Evolutionary conservation across 2,329 filamentous ascomycete species (phyloP).

Genomic region (Cytospora paraplurivora): DNA sequence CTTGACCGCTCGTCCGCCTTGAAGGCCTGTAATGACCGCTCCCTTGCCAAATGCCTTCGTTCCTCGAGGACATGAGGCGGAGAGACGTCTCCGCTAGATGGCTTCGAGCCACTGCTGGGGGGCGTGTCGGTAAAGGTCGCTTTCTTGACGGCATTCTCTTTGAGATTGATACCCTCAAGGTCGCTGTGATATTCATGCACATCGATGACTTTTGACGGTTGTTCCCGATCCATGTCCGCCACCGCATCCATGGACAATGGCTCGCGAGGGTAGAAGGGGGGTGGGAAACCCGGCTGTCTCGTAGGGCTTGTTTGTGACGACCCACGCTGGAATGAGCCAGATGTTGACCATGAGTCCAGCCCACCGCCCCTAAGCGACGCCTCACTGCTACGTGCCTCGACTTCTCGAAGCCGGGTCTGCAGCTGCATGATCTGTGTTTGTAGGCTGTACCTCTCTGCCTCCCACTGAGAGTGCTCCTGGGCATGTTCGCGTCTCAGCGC

Average conservation of each 20-base stretch:
- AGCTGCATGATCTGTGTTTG: slow-evolving; percentile 29
- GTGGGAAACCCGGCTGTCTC: slow-evolving; percentile 40
- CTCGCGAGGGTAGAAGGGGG: slow-evolving; percentile 24
- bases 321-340: slow-evolving; percentile 27
- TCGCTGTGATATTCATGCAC: slow-evolving; percentile 60
- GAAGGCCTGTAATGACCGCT: slow-evolving; percentile 36
- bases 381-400: slow-evolving; percentile 26
- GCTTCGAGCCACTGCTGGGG: slow-evolving; percentile 34
- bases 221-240: slow-evolving; percentile 23
- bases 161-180: slow-evolving; percentile 62
- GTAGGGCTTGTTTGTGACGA: slow-evolving; percentile 38
- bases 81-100: slow-evolving; percentile 34
- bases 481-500: slow-evolving; percentile 24
- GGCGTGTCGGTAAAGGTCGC: slow-evolving; percentile 51
- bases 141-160: slow-evolving; percentile 54
- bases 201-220: slow-evolving; percentile 46
- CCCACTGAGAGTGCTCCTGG: slow-evolving; percentile 27
- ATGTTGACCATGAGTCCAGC: slow-evolving; percentile 25
- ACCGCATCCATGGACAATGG: slow-evolving; percentile 5
- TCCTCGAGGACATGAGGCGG: slow-evolving; percentile 23
- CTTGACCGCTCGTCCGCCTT: slow-evolving; percentile 52
- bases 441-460: slow-evolving; percentile 42
- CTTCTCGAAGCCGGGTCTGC: slow-evolving; percentile 30
- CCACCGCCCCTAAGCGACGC: slow-evolving; percentile 22
- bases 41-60: slow-evolving; percentile 16